Evolutionary conservation across 192 early-diverging fungal genomes (phyloP).

Genomic region (Linnemannia exigua): DNA sequence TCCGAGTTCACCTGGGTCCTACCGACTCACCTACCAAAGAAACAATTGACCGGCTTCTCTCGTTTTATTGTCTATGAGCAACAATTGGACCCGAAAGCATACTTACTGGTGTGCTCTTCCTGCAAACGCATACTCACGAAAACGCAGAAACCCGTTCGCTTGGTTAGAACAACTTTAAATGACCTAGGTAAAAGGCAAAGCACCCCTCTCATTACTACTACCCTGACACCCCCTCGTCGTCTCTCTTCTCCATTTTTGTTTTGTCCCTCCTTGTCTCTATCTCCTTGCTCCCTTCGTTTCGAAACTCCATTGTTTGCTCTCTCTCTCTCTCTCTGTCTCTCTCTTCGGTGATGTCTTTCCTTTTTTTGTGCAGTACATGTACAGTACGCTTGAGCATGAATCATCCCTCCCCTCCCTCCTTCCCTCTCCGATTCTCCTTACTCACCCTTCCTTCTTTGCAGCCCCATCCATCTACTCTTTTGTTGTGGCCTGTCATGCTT

Average conservation of each 20-base stretch:
- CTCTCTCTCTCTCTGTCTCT: neutral
- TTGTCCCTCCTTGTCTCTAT: too few species aligned
- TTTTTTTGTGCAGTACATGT: neutral
- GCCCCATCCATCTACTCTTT: neutral
- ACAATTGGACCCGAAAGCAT: neutral
- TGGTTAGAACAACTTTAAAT: too few species aligned
- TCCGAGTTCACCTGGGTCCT: neutral
- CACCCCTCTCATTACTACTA: too few species aligned
- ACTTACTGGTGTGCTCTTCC: too few species aligned
- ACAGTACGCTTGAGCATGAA: neutral
- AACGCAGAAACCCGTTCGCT: too few species aligned
- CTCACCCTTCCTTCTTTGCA: too few species aligned
- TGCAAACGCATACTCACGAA: too few species aligned
- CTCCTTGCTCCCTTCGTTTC: neutral
- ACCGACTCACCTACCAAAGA: neutral
- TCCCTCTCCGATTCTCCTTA: neutral
- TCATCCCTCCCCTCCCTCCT: neutral
- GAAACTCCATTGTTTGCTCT: neutral
- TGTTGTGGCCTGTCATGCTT: neutral
- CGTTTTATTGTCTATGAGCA: neutral
- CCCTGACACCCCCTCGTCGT: too few species aligned
- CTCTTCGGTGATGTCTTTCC: slow-evolving; percentile 4
- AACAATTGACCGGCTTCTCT: neutral
- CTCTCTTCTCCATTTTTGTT: too few species aligned
- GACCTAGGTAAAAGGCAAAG: too few species aligned